Base-by-base conservation (phyloP, 2,329 filamentous ascomycete genomes). In the Calonectria henricotiae region DNA sequence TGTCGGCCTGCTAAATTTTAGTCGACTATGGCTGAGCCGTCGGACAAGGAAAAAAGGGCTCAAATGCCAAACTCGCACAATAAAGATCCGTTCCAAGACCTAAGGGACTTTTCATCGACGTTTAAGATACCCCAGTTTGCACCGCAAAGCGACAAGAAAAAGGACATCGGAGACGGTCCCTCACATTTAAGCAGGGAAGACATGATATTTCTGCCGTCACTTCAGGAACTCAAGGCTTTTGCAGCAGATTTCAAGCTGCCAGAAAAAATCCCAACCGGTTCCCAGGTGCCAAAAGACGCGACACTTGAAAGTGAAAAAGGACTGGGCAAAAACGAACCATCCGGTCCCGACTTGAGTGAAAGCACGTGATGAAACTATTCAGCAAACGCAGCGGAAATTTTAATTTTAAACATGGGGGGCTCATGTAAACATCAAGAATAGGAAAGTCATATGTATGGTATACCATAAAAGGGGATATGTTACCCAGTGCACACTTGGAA, bases 231-330 rank as follows among this genome's bases (percentile, higher is more conserved):
- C 27, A 54, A 54, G 9, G 17, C 27, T 3, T 54, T 54, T 54
- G 49, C 30, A 32, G 49, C 49, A n/a, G 30, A 35, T 20, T 54
- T 54, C 17, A 54, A 54, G 30, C 17, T 54, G 9, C 30, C 49
- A 35, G 15, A 11, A 11, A 54, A 54, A 27, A 35, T 35, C 2
- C 17, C 9, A 20, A n/a, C 3, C n/a, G 30, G 20, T 13, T 3
- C 30, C 1, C 15, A 54, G 5, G 5, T 3, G 8, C 7, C 15
- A 35, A 20, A 54, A 9, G n/a, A 17, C 9, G 35, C 30, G 27
- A 27, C 3, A 20, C 1, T 27, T 35, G 27, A n/a, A 15, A 8
- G 2, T 43, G 17, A 43, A 43, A 43, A 15, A 43, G 41, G 15
- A 7, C 30, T 8, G 3, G 11, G 8, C 49, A 54, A 54, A 9